phyloP scores from a whole-genome alignment of 2,329 filamentous ascomycete species.

The Nothopassalora personata region DNA sequence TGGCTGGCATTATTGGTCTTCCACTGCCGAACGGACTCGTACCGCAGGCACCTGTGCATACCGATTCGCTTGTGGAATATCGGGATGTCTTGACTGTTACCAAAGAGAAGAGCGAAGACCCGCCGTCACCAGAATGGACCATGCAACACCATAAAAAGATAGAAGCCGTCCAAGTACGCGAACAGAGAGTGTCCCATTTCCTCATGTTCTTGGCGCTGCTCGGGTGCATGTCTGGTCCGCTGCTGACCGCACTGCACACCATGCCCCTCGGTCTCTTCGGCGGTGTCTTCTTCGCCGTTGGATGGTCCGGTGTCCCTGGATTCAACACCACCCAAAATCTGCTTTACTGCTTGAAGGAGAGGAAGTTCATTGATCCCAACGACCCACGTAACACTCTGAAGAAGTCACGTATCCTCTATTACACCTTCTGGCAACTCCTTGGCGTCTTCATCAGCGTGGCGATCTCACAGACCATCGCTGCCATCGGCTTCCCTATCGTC shows the following conservation, averaged over 20 bases:
- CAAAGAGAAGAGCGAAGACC: conserved; percentile 42
- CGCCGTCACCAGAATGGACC: conserved; percentile 30
- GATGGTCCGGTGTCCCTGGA: conserved; percentile 47
- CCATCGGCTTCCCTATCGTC: conserved; percentile 55
- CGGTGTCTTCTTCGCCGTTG: conserved; percentile 56
- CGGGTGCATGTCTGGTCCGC: conserved; percentile 53
- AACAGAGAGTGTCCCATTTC: conserved; percentile 54
- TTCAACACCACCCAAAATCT: conserved; percentile 52
- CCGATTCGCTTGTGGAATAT: conserved; percentile 45
- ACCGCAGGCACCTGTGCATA: conserved; percentile 57
- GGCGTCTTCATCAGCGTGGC: conserved; percentile 52
- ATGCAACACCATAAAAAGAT: conserved; percentile 43
- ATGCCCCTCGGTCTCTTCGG: conserved; percentile 52
- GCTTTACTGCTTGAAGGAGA: conserved; percentile 45
- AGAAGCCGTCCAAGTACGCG: conserved; percentile 46
- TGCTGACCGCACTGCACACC: conserved; percentile 49
- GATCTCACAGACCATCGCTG: conserved; percentile 56
- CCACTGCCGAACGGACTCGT: conserved; percentile 56
- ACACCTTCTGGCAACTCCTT: conserved; percentile 48
- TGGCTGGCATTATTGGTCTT: conserved; percentile 52
- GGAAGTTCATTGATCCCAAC: conserved; percentile 43
- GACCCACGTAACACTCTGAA: conserved; percentile 45
- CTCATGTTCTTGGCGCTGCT: conserved; percentile 51
- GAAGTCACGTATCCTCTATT: conserved; percentile 45
- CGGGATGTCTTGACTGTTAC: conserved; percentile 39